Percentiles rank a stretch among this genome's conserved stretches.
These are phyloP conservation scores for Neofusicoccum sp. DNA, from an alignment of 2,329 filamentous ascomycete genomes.

Conservation along the genomic window DNA sequence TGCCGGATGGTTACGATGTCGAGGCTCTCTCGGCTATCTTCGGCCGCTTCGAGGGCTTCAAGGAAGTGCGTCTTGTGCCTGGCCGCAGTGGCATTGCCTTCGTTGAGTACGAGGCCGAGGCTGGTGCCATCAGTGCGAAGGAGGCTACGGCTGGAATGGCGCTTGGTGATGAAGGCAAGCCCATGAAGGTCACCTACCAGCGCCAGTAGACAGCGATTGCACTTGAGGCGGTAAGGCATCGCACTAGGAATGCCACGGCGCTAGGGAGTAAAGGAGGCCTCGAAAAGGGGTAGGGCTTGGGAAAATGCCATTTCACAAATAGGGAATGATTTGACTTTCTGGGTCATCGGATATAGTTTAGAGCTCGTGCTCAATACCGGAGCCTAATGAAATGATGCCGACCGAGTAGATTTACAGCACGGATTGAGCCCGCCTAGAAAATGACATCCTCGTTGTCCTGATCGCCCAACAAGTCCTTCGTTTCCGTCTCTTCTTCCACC, in stretches of 20 bases:
- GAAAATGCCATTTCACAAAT: background rate
- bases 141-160: conserved; percentile 86
- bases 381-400: background rate
- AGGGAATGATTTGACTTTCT: background rate
- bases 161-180: conserved; percentile 69
- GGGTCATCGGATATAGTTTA: background rate
- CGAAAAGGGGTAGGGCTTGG: background rate
- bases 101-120: conserved; percentile 90
- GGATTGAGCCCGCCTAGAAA: conserved; percentile 52
- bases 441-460: conserved; percentile 83
- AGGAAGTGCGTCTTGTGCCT: conserved; percentile 85
- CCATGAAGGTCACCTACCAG: conserved; percentile 95
- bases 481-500: conserved; percentile 36
- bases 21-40: conserved; percentile 80
- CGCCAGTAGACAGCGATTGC: conserved; percentile 59
- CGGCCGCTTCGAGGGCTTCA: conserved; percentile 87
- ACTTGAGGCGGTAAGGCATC: conserved; percentile 8
- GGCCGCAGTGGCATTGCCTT: conserved; percentile 88
- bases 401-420: background rate
- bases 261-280: background rate
- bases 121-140: conserved; percentile 87
- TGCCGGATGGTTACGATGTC: conserved; percentile 82
- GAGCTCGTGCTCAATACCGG: background rate
- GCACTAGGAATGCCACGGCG: background rate
- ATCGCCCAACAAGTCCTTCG: conserved; percentile 68